These are phyloP conservation scores for Podaxis sp. DNA, from an alignment of 768 basidiomycete genomes.

Conservation along the genomic window DNA sequence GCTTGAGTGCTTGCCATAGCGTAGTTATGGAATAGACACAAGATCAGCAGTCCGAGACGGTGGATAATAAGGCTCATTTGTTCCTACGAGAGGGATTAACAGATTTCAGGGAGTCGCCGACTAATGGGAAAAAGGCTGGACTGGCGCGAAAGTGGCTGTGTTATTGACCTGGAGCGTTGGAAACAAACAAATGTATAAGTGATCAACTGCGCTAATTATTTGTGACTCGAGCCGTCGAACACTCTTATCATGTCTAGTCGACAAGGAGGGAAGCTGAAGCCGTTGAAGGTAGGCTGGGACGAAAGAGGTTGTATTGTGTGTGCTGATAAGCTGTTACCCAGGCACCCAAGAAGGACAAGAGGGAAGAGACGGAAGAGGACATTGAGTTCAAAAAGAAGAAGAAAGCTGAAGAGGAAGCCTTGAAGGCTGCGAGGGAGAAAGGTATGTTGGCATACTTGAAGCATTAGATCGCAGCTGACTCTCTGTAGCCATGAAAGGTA, in stretches of 20 bases:
- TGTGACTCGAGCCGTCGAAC: slow-evolving; percentile 11
- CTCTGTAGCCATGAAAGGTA: slow-evolving; percentile 55
- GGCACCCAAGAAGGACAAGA: slow-evolving; percentile 84
- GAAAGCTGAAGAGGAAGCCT: slow-evolving; percentile 69
- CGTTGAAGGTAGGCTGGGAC: slow-evolving; percentile 61
- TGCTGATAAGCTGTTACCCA: slow-evolving; percentile 25
- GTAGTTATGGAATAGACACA: not conserved
- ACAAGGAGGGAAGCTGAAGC: slow-evolving; percentile 86
- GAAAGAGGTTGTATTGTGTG: slow-evolving; percentile 1
- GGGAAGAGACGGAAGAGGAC: slow-evolving; percentile 69
- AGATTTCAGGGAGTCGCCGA: not conserved
- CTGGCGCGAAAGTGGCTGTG: slow-evolving; percentile 3
- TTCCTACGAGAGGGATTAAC: not conserved
- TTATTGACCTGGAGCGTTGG: not conserved
- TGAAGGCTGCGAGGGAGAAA: slow-evolving; percentile 72
- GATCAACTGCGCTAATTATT: not conserved
- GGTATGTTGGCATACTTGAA: slow-evolving; percentile 37
- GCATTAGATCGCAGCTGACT: slow-evolving; percentile 5
- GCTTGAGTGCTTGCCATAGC: not conserved
- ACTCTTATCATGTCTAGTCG: slow-evolving; percentile 51
- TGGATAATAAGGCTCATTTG: not conserved
- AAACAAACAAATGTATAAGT: slow-evolving; percentile 2
- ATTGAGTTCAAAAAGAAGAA: slow-evolving; percentile 72
- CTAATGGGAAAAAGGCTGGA: too few relatives aligned
- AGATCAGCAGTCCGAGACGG: not conserved